These are phyloP conservation scores for Candida maesae DNA, from an alignment of 805 yeast species.

Conservation along the genomic window DNA sequence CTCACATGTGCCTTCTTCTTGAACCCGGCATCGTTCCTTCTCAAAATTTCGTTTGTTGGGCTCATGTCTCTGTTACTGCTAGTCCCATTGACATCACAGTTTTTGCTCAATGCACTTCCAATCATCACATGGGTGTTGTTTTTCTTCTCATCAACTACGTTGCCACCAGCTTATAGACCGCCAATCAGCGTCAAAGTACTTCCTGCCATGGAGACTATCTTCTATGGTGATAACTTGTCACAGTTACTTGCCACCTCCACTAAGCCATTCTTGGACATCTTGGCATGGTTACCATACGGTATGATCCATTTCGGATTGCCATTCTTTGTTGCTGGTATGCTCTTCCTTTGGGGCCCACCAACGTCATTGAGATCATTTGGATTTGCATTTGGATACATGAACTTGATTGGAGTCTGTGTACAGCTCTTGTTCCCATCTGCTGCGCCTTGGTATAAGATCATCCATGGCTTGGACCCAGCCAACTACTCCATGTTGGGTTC, in stretches of 20 bases:
- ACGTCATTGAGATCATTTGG: conserved; percentile 77
- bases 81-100: conserved; percentile 78
- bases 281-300: conserved; percentile 97
- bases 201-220: conserved; percentile 87
- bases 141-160: conserved; percentile 71
- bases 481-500: conserved; percentile 88
- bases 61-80: conserved; percentile 44
- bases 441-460: conserved; percentile 93
- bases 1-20: conserved; percentile 55
- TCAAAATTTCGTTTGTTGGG: conserved; percentile 31
- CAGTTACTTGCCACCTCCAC: conserved; percentile 76
- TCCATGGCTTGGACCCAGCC: conserved; percentile 86
- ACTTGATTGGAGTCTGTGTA: conserved; percentile 74
- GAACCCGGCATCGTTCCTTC: conserved; percentile 50
- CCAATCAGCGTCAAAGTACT: conserved; percentile 84
- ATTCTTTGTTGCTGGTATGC: conserved; percentile 71
- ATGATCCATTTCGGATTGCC: conserved; percentile 88
- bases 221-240: conserved; percentile 87
- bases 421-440: conserved; percentile 91
- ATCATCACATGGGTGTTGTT: conserved; percentile 82
- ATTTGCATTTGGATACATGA: conserved; percentile 94
- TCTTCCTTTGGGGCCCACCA: conserved; percentile 91
- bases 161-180: conserved; percentile 74
- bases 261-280: conserved; percentile 61
- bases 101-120: conserved; percentile 79